Evolutionary conservation across 2,329 filamentous ascomycete species (phyloP).

Genomic region (Aureobasidium zeae): DNA sequence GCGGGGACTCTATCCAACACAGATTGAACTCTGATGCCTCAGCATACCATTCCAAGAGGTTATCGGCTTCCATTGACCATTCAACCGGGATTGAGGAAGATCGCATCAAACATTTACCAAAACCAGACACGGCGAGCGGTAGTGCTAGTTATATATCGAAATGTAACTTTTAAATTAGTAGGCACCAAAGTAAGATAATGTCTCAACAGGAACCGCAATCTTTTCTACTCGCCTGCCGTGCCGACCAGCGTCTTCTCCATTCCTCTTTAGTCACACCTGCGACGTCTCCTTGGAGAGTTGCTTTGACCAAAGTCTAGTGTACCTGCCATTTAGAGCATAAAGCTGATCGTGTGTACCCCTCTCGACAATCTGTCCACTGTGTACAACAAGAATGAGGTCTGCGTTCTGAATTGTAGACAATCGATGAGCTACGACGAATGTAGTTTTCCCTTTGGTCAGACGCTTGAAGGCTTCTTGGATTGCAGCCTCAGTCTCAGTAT

Average conservation of each 20-base stretch:
- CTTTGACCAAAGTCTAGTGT: slow-evolving; percentile 28
- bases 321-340: slow-evolving; percentile 36
- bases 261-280: slow-evolving; percentile 78
- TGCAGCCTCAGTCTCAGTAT: slow-evolving; percentile 45
- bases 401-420: slow-evolving; percentile 68
- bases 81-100: not conserved
- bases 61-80: not conserved
- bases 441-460: slow-evolving; percentile 54
- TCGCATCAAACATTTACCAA: not conserved
- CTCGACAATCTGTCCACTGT: slow-evolving; percentile 62
- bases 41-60: not conserved
- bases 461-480: slow-evolving; percentile 51
- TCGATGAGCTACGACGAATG: slow-evolving; percentile 70
- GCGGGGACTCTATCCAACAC: not conserved
- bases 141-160: too few relatives aligned
- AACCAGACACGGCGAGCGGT: too few relatives aligned
- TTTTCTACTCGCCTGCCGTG: too few relatives aligned
- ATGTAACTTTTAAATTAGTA: too few relatives aligned
- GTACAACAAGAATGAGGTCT: slow-evolving; percentile 68
- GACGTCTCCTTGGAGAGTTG: slow-evolving; percentile 34
- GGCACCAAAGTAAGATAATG: too few relatives aligned
- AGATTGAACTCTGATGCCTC: not conserved
- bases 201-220: too few relatives aligned
- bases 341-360: slow-evolving; percentile 67
- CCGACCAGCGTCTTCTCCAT: too few relatives aligned